Base-by-base conservation (phyloP, 208 protist species). In the Crithidia mellificae region DNA sequence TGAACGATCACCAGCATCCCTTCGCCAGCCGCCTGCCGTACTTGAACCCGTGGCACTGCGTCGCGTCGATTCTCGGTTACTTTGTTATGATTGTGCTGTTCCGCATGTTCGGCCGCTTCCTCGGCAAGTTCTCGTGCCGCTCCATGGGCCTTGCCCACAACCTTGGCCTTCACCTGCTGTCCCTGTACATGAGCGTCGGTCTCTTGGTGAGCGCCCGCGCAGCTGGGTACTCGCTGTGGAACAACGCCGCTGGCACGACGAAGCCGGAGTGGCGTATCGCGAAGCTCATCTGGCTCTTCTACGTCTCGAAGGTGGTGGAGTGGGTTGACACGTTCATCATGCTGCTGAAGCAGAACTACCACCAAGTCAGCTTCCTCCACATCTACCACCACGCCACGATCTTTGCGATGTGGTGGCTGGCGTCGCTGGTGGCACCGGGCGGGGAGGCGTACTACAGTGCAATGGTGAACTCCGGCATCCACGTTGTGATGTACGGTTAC, bases 401-500 rank as follows among this genome's bases (percentile, higher is more conserved):
- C 50, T 91, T 82, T 64, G 73, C 78, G 20, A 83, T 94, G 56
- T 94, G 85, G 85, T 91, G 74, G 62, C 34, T 91, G n/a, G 83
- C 75, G 30, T 80, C 67, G 41, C 62, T 59, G 39, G 63, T 52
- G 24, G 88, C 78, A 3, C 82, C 85, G 17, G 81, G 71, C n/a
- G 88, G 88, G 15, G 88, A 93, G 72, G 80, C 81, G 38, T 94
- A 92, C 75, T 92, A 85, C 80, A 87, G 81, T 63, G 83, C 88
- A 32, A 87, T 89, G 77, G 78, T 90, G 29, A 94, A 94, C 81
- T 87, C 81, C 14, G 70, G 69, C 29, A 64, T 94, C n/a, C 88
- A 91, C 62, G 84, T 94, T 19, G 64, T 90, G 54, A 94, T 94
- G 88, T 94, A 92, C 74, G 77, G 78, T 41, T 92, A 94, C 81